Evolutionary conservation across 192 early-diverging fungal genomes (phyloP), one percentile per base, ranked within the genome.

Genomic region (Dissophora globulifera): DNA sequence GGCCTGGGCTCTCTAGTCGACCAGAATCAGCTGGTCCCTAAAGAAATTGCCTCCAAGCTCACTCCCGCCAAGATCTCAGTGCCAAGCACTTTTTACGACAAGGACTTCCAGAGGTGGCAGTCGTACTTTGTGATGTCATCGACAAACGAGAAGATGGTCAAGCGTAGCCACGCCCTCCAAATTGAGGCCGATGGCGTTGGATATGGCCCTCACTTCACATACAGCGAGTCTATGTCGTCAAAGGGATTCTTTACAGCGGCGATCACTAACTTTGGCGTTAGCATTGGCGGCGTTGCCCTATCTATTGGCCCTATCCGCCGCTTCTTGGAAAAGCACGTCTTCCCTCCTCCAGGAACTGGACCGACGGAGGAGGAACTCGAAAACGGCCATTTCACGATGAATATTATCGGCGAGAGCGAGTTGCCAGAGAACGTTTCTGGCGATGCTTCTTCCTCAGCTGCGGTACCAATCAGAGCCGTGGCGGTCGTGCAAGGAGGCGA

Each of bases 321-420:
- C 11, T 66, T 75, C 23, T 32, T 60, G 3, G 56, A 66, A 33
- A 65, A 54, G 3, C 33, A 26, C 13, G 31, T 88, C 32, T 51
- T 97, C 25, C 93, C 93, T 17, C 68, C 74, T 0, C 83, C 83
- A 0, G 93, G 93, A 15, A 79, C 85, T 19, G 94, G 94, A 12
- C 94, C 94, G 13, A 63, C 69, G 12, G 50, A 87, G 60, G 85
- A 90, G 72, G 46, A 58, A 31, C 67, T 88, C 67, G 70, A 83
- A 35, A 83, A 83, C 48, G 84, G 87, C 1, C 54, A 56, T 26
- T 90, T 84, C 62, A 79, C 78, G 26, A 56, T 81, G 49, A 69
- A 86, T 50, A 56, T 84, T 29, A 61, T 88, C 20, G 92, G 82
- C 6, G 71, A 75, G 25, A 67, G 65, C 42, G 72, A 76, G 2